Percentiles rank a stretch among this genome's conserved stretches.
Evolutionary conservation across 371 early-diverging fungal genomes (phyloP).

Genomic region (Parasitella parasitica): DNA sequence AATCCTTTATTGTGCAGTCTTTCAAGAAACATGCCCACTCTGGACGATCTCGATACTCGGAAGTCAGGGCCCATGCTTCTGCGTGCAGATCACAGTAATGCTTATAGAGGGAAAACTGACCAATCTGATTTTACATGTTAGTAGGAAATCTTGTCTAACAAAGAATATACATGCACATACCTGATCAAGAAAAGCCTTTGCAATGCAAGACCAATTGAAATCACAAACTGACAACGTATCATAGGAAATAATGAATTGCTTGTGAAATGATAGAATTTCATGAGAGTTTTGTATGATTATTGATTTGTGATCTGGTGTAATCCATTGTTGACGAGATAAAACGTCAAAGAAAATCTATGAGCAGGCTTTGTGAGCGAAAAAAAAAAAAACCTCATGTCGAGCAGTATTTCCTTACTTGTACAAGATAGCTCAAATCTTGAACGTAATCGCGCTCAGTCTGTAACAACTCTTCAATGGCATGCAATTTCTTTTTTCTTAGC

Average conservation of each 20-base stretch:
- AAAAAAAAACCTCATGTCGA: no score
- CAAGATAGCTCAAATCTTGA: constrained; percentile 33
- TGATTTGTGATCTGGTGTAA: constrained; percentile 27
- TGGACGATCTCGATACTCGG: constrained; percentile 38
- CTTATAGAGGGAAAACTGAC: constrained; percentile 38
- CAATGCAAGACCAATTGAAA: constrained; percentile 20
- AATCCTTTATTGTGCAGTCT: constrained; percentile 22
- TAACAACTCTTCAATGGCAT: constrained; percentile 43
- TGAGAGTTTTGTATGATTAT: constrained; percentile 40
- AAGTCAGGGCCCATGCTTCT: constrained; percentile 35
- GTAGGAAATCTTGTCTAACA: no score
- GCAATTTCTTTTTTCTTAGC: constrained; percentile 22
- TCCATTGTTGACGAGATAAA: constrained; percentile 37
- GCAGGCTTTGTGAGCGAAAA: no score
- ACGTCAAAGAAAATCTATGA: constrained; percentile 35
- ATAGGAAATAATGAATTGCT: constrained; percentile 18
- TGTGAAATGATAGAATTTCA: constrained; percentile 37
- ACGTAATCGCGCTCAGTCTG: constrained; percentile 52
- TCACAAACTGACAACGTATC: not conserved
- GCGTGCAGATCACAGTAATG: constrained; percentile 46
- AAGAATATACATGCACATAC: constrained; percentile 15
- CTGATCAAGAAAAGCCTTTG: constrained; percentile 40
- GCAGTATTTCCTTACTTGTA: constrained; percentile 28
- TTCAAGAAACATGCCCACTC: constrained; percentile 44
- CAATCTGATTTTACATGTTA: constrained; percentile 15